A percentile compares a stretch with the other conserved stretches of the same genome.
phyloP scores from a whole-genome alignment of 768 basidiomycete genomes.

The Pluteus cervinus region DNA sequence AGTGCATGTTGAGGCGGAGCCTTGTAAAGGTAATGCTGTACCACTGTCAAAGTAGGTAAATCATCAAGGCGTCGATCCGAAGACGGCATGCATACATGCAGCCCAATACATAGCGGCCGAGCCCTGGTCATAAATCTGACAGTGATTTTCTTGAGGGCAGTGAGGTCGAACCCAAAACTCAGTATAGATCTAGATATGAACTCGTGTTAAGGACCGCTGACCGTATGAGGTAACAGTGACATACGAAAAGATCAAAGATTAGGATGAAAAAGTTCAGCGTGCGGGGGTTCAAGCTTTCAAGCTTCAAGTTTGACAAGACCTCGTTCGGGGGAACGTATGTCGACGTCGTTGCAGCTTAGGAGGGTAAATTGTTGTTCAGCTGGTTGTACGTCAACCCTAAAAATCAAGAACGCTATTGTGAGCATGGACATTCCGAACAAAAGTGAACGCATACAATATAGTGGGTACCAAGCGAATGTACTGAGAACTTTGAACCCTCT shows the following conservation, averaged over 20 bases:
- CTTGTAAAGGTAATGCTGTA: slow-evolving; percentile 73
- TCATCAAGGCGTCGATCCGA: neutral
- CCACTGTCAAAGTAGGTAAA: slow-evolving; percentile 30
- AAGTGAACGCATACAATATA: slow-evolving; percentile 48
- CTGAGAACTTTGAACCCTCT: slow-evolving; percentile 70
- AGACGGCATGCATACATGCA: slow-evolving; percentile 35
- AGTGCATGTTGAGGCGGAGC: slow-evolving; percentile 46
- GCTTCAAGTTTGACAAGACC: slow-evolving; percentile 60
- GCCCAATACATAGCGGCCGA: slow-evolving; percentile 63
- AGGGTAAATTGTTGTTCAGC: slow-evolving; percentile 70
- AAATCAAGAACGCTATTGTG: neutral
- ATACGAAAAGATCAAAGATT: slow-evolving; percentile 51
- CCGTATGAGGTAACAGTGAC: slow-evolving; percentile 4
- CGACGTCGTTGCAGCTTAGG: slow-evolving; percentile 74
- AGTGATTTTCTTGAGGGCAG: slow-evolving; percentile 51
- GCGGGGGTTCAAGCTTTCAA: neutral
- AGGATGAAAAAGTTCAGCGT: slow-evolving; percentile 37
- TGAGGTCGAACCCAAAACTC: slow-evolving; percentile 47
- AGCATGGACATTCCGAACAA: slow-evolving; percentile 33
- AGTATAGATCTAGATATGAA: slow-evolving; percentile 50
- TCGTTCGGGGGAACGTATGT: slow-evolving; percentile 72
- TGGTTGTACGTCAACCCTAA: slow-evolving; percentile 76
- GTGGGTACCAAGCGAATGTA: slow-evolving; percentile 57
- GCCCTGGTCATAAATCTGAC: slow-evolving; percentile 49
- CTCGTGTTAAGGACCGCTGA: too few species aligned